Base-by-base conservation (phyloP, 768 basidiomycete genomes). In the Lentinula raphanica region DNA sequence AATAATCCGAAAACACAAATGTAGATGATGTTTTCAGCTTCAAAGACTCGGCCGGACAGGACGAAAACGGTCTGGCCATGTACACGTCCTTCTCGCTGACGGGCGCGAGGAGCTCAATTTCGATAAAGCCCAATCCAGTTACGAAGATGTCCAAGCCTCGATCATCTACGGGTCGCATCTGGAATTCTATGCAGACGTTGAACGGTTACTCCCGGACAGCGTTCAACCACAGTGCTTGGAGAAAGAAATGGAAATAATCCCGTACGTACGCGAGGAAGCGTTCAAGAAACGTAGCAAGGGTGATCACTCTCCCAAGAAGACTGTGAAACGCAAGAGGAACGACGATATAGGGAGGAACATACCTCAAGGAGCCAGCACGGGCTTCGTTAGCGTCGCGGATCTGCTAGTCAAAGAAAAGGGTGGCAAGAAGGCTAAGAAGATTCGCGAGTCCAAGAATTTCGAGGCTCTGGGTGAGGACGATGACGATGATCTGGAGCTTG, bases 21-120 rank as follows among this genome's bases (percentile, higher is more conserved):
- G 13, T n/a, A 35, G 5, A 35, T 8, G 3, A 35, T 40, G 36
- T 39, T 19, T 56, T 9, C 57, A 98, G 95, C 82, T 99, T 19
- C 97, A 99, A 82, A 88, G 97, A 19, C 82, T 96, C 53, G 97
- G 97, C 49, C 82, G 97, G 55, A 98, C 97, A 0, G 97, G 97
- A 12, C 90, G 97, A 48, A 94, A 94, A 71, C 84, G 92, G 35
- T 83, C 86, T 45, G 97, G 97, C 8, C 74, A 81, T 46, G 90
- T 99, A n/a, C 90, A 95, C 65, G 90, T 95, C 11, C 78, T 99
- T 19, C 86, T 98, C 63, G 85, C 94, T 5, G 90, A 96, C 70
- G 84, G 85, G 29, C 87, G 95, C 23, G 97, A 99, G 72, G 94
- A 98, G 65, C 67, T 77, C 49, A 96, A 97, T 65, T 90, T 94